Percentiles rank a stretch among this genome's conserved stretches.
Evolutionary conservation across 83 land plant genomes (phyloP).

Genomic region (Picea abies): DNA sequence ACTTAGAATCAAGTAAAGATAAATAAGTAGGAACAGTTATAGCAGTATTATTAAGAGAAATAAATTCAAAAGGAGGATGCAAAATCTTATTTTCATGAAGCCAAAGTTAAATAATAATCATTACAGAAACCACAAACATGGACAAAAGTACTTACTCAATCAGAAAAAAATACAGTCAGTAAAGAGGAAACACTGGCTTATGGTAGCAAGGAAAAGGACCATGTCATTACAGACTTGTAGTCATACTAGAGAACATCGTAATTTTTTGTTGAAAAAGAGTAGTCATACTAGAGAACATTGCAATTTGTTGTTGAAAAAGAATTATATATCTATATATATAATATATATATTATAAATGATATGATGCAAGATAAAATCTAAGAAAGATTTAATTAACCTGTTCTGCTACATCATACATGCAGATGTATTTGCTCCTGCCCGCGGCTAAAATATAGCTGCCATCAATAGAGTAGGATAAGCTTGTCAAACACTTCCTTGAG

Average conservation of each 20-base stretch:
- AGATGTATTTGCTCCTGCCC: slow-evolving; percentile 87
- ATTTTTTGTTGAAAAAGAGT: too few relatives aligned
- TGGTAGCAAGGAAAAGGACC: background rate
- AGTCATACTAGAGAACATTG: too few relatives aligned
- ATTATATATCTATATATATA: too few relatives aligned
- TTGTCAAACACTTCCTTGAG: slow-evolving; percentile 88
- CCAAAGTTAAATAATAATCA: background rate
- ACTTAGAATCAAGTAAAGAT: background rate
- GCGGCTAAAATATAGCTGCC: slow-evolving; percentile 92
- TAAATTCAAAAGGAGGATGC: background rate
- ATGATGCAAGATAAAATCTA: background rate
- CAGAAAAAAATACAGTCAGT: background rate
- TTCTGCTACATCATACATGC: slow-evolving; percentile 97
- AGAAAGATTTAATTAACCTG: slow-evolving; percentile 54
- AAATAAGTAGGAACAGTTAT: background rate
- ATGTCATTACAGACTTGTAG: too few relatives aligned
- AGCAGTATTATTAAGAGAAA: background rate
- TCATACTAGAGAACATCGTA: too few relatives aligned
- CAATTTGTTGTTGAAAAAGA: too few relatives aligned
- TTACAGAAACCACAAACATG: background rate
- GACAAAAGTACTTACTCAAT: too few relatives aligned
- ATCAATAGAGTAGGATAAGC: slow-evolving; percentile 90
- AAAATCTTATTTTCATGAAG: background rate
- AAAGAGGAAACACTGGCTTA: background rate
- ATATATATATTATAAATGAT: background rate